phyloP scores from a whole-genome alignment of 2,329 filamentous ascomycete genomes.

The Septoria petroselini region DNA sequence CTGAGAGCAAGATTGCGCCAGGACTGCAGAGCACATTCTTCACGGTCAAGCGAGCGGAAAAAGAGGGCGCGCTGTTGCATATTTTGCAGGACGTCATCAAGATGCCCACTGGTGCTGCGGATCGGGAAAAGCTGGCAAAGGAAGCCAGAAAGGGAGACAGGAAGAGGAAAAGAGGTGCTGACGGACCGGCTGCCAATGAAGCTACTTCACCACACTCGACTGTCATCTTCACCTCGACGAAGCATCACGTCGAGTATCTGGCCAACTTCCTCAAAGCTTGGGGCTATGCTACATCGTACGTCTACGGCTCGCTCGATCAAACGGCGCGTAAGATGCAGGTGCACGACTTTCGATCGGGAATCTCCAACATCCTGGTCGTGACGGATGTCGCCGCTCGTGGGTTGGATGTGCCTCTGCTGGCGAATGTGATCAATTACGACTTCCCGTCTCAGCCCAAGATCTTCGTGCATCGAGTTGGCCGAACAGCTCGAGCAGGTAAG shows the following conservation, averaged over 20 bases:
- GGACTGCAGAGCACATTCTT: constrained; percentile 97
- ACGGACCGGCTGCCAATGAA: constrained; percentile 55
- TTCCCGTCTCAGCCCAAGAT: constrained; percentile 96
- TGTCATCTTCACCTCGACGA: constrained; percentile 90
- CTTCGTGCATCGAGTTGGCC: constrained; percentile 91
- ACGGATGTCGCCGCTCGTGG: constrained; percentile 95
- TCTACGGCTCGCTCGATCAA: constrained; percentile 92
- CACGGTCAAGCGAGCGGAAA: constrained; percentile 84
- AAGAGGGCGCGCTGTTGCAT: constrained; percentile 87
- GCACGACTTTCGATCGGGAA: constrained; percentile 79
- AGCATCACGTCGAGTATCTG: constrained; percentile 96
- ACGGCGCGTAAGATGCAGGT: constrained; percentile 89
- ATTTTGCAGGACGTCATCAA: constrained; percentile 89
- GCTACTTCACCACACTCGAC: constrained; percentile 87
- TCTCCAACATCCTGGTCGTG: constrained; percentile 87
- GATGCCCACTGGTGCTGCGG: constrained; percentile 68
- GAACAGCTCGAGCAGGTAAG: constrained; percentile 89
- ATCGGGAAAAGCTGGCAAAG: constrained; percentile 48
- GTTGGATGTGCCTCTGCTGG: constrained; percentile 94
- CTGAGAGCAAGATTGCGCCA: constrained; percentile 92
- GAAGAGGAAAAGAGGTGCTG: constrained; percentile 67
- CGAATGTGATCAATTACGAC: constrained; percentile 98
- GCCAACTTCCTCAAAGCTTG: constrained; percentile 72
- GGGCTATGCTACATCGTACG: constrained; percentile 88
- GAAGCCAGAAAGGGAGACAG: constrained; percentile 53